These are phyloP conservation scores for Aspergillus sp. DNA, from an alignment of 2,329 filamentous ascomycete species.

Conservation along the genomic window DNA sequence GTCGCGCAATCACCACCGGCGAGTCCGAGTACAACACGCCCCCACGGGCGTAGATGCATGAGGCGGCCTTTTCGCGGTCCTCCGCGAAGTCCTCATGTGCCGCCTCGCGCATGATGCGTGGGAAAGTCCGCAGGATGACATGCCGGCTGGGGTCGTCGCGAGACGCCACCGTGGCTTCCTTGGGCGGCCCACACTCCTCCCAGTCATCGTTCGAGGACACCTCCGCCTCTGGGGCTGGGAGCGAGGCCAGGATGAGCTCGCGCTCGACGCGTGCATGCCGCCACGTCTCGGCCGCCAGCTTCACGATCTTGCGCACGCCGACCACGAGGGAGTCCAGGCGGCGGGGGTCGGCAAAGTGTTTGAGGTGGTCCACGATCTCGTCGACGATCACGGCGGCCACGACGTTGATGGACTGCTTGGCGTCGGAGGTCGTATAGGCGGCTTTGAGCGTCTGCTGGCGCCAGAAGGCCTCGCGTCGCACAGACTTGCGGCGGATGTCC, in stretches of 20 bases:
- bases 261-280: constrained; percentile 56
- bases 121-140: constrained; percentile 51
- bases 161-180: constrained; percentile 13
- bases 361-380: constrained; percentile 55
- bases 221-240: constrained; percentile 43
- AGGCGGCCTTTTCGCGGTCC: constrained; percentile 42
- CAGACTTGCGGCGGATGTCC: constrained; percentile 56
- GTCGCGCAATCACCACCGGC: constrained; percentile 37
- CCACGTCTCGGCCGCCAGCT: constrained; percentile 59
- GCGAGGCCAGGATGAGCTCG: constrained; percentile 52
- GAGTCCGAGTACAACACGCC: constrained; percentile 51
- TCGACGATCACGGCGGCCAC: constrained; percentile 56
- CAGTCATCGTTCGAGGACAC: constrained; percentile 34
- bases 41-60: constrained; percentile 50
- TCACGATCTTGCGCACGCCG: constrained; percentile 54
- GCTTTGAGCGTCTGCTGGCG: constrained; percentile 57
- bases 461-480: constrained; percentile 57
- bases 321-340: constrained; percentile 51
- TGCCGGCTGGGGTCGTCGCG: constrained; percentile 32
- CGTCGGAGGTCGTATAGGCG: constrained; percentile 55
- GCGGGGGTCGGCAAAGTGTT: constrained; percentile 51
- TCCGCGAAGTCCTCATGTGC: constrained; percentile 48
- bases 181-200: constrained; percentile 32
- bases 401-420: constrained; percentile 56
- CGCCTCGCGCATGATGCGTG: constrained; percentile 52